A percentile compares a stretch with the other conserved stretches of the same genome.
These are phyloP conservation scores for Kazachstania africana DNA, from an alignment of 805 yeast genomes.

Conservation along the genomic window DNA sequence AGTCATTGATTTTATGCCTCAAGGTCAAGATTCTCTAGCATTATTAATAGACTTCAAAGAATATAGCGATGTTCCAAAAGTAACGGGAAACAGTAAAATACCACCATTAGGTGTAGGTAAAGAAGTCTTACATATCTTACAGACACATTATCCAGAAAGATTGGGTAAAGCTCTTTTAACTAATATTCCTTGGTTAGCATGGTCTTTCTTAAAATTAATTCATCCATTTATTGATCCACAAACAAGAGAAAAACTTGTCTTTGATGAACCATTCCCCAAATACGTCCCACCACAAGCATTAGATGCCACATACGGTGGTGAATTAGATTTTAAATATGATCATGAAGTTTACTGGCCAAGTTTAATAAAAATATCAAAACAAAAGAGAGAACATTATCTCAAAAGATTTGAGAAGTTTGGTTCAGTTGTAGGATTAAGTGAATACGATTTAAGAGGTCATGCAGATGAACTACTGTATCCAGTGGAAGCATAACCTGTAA, in stretches of 20 bases:
- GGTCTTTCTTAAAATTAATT: conserved; percentile 83
- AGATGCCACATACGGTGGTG: conserved; percentile 78
- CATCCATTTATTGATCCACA: conserved; percentile 94
- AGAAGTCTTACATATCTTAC: conserved; percentile 85
- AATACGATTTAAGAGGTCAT: conserved; percentile 56
- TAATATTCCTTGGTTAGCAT: conserved; percentile 87
- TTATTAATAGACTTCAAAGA: conserved; percentile 85
- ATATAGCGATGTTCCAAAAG: conserved; percentile 42
- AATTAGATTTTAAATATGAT: conserved; percentile 68
- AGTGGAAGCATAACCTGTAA: conserved; percentile 8
- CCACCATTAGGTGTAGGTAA: conserved; percentile 87
- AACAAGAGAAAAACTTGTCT: conserved; percentile 87
- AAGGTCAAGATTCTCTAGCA: conserved; percentile 91
- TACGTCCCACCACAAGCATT: conserved; percentile 76
- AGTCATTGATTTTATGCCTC: conserved; percentile 89
- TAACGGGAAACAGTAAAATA: conserved; percentile 49
- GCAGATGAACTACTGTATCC: conserved; percentile 22
- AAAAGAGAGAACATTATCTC: conserved; percentile 51
- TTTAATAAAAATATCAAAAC: conserved; percentile 47
- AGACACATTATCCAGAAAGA: conserved; percentile 95
- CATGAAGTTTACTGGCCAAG: conserved; percentile 75
- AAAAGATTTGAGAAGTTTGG: conserved; percentile 66
- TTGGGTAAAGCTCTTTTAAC: conserved; percentile 85
- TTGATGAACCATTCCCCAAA: conserved; percentile 75
- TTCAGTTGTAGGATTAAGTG: conserved; percentile 63